phyloP scores from a whole-genome alignment of 2,329 filamentous ascomycete genomes.

The Fusarium nygamai region DNA sequence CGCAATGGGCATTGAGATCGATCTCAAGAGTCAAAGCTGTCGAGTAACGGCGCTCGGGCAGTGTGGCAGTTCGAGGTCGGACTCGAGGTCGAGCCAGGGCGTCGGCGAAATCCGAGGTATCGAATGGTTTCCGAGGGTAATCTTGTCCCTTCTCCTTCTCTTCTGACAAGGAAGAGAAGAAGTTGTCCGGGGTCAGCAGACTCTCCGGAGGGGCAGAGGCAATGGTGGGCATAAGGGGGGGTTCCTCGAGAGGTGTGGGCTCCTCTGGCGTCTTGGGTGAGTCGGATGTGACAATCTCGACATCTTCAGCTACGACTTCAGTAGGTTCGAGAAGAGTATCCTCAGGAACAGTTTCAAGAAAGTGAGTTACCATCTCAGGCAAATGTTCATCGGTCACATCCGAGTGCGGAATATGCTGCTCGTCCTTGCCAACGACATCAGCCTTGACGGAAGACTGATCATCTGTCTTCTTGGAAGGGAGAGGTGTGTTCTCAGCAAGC shows the following conservation, averaged over 20 bases:
- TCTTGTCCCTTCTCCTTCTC: slow-evolving; percentile 30
- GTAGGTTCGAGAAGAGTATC: slow-evolving; percentile 28
- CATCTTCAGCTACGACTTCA: slow-evolving; percentile 3
- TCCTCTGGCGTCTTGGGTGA: not conserved
- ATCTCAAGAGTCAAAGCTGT: slow-evolving; percentile 42
- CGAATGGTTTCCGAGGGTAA: slow-evolving; percentile 22
- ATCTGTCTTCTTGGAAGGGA: not conserved
- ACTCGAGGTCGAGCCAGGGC: slow-evolving; percentile 24
- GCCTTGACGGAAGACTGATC: not conserved
- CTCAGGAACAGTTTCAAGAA: slow-evolving; percentile 38
- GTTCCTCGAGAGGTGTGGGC: slow-evolving; percentile 2
- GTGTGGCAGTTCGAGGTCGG: slow-evolving; percentile 31
- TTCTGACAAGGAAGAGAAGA: not conserved
- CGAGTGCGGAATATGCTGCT: slow-evolving; percentile 4
- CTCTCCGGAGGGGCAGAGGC: slow-evolving; percentile 33
- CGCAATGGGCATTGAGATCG: slow-evolving; percentile 19
- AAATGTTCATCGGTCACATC: slow-evolving; percentile 1
- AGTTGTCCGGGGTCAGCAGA: slow-evolving; percentile 23
- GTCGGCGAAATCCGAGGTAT: slow-evolving; percentile 18
- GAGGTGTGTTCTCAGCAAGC: not conserved
- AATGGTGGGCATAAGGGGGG: slow-evolving; percentile 14
- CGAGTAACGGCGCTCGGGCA: slow-evolving; percentile 41
- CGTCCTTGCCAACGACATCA: not conserved
- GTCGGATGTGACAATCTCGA: slow-evolving; percentile 4
- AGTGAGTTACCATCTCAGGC: slow-evolving; percentile 14